Conservation (phyloP, 768 basidiomycete species). For the Russula compacta region DNA sequence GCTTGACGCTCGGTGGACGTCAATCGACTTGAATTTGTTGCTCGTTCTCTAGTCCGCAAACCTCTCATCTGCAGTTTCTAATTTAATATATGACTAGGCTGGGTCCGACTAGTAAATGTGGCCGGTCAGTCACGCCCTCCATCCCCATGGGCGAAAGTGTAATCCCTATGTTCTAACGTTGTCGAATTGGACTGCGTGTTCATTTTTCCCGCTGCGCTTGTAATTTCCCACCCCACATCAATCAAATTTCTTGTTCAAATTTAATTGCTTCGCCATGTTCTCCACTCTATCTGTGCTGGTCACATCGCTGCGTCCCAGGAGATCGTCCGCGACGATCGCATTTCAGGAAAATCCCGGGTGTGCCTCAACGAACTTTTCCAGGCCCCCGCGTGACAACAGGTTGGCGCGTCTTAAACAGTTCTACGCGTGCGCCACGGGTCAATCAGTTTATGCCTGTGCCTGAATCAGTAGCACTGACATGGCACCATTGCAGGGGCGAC, state of each 20-base stretch:
- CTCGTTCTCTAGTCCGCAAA: background rate
- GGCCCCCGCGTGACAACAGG: background rate
- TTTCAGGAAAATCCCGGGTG: background rate
- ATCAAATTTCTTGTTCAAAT: background rate
- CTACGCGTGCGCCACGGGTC: slow-evolving; percentile 1
- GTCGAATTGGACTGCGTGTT: background rate
- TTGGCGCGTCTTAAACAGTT: background rate
- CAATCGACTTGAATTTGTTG: background rate
- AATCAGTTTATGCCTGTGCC: background rate
- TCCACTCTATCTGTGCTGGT: slow-evolving; percentile 1
- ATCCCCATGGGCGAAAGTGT: background rate
- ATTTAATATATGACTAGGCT: background rate
- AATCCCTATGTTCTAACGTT: background rate
- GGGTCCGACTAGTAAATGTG: background rate
- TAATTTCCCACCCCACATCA: background rate
- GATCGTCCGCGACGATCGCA: background rate
- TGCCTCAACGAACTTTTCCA: background rate
- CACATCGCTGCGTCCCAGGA: slow-evolving; percentile 1
- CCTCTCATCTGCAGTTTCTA: background rate
- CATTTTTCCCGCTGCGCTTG: background rate
- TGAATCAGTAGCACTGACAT: background rate
- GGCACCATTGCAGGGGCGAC: background rate
- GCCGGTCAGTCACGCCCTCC: background rate
- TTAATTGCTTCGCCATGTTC: background rate
- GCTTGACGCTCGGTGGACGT: background rate